Evolutionary conservation across 164 flowering plant genomes (phyloP), one percentile per base, ranked within the genome.

Genomic region (Annona squamosa): DNA sequence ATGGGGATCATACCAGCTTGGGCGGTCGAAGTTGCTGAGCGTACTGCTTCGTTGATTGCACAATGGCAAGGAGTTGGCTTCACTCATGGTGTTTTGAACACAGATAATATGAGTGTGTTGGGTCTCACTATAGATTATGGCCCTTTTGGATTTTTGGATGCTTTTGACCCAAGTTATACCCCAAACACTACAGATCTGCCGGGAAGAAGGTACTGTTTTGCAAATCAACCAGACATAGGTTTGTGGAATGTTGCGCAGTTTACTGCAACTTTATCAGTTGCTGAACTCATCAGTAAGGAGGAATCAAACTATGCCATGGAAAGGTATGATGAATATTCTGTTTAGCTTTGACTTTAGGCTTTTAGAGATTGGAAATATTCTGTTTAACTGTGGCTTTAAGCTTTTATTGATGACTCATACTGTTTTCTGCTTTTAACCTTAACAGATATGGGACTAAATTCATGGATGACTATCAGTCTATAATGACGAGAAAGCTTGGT

Each of bases 121-220:
- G 99, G 99, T 63, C 92, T 92, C 74, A 93, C 98, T 65, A 93
- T 96, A 79, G 99, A 96, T 82, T 96, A 96, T 85, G 99, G 99
- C 68, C 98, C 99, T 46, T 93, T 91, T 81, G 97, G 99, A 48
- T 96, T 96, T 81, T 77, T 96, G 79, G 99, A 96, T 83, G 98
- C 99, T 63, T 96, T 96, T 85, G 99, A 96, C 79, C 98, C 98
- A 75, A 91, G 91, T 82, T 96, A 72, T 80, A 96, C 99, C 0
- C 99, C 98, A 65, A 96, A 96, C 74, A 96, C 99, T 48, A 96
- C 99, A 0, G 99, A 93, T 81, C 97, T 96, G 83, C 98, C 99
- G 0, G 99, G 99, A 13, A 87, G 98, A 87, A 85, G 99, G 78
- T 96, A 96, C 78, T 96, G 98, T 77, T 96, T 93, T 85, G 96